Evolutionary conservation across 192 early-diverging fungal genomes (phyloP).

Genomic region (Backusella psychrophila): DNA sequence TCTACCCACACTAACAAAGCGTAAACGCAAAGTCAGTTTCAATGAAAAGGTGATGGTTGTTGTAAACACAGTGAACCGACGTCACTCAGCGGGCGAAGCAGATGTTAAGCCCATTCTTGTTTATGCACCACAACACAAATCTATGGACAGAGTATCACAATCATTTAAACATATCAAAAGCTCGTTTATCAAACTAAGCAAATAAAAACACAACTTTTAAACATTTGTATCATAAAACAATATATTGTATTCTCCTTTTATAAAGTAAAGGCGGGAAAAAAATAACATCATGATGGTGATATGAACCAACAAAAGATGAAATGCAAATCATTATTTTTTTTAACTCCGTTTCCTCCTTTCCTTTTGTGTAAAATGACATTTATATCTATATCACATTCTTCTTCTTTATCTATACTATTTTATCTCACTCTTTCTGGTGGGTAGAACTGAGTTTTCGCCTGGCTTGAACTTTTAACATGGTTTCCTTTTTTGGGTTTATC

Average conservation of each 20-base stretch:
- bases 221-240: background rate
- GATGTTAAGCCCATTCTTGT: background rate
- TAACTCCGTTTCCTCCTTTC: no score
- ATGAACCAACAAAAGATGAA: background rate
- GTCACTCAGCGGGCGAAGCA: background rate
- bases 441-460: no score
- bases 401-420: no score
- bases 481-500: no score
- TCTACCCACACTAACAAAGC: background rate
- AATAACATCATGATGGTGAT: background rate
- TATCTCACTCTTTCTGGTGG: no score
- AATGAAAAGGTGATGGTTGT: constrained; percentile 6
- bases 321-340: background rate
- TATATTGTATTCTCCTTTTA: background rate
- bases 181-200: background rate
- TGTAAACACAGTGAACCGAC: background rate
- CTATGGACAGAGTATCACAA: background rate
- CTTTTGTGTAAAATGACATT: no score
- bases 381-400: no score
- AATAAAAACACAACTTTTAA: background rate
- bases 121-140: background rate
- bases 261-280: background rate
- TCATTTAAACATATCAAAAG: background rate
- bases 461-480: no score
- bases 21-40: constrained; percentile 5